These are phyloP conservation scores for Pythium vanterpoolii DNA, from an alignment of 352 stramenopile species.

Conservation along the genomic window DNA sequence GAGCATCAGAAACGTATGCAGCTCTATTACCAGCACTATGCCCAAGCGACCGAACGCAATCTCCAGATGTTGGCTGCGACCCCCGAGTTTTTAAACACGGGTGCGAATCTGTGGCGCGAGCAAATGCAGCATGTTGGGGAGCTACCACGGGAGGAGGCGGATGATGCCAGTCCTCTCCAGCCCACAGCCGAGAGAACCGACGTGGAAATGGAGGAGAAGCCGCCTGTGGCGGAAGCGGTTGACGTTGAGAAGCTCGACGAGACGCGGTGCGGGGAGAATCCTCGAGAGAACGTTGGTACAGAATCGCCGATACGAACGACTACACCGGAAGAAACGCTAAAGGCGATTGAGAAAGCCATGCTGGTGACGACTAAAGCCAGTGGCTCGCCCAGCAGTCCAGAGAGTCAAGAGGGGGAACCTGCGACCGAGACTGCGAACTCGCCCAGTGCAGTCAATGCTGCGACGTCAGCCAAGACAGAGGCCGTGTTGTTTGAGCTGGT, in stretches of 20 bases:
- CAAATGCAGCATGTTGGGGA: constrained; percentile 26
- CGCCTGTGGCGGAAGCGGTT: neutral
- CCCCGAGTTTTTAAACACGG: constrained; percentile 42
- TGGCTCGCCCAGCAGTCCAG: neutral
- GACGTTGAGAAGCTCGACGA: constrained; percentile 6
- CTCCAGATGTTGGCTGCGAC: constrained; percentile 42
- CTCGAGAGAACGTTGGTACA: neutral
- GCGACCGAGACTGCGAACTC: neutral
- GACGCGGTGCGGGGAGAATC: constrained; percentile 1
- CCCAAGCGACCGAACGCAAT: constrained; percentile 48
- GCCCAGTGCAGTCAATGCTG: neutral
- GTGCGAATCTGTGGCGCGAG: constrained; percentile 38
- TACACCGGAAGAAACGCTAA: constrained; percentile 5
- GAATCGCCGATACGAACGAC: neutral
- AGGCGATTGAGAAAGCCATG: neutral
- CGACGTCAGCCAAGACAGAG: constrained; percentile 11
- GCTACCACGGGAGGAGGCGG: neutral
- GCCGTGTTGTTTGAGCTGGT: constrained; percentile 68
- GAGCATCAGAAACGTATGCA: constrained; percentile 50
- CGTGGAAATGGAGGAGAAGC: constrained; percentile 1
- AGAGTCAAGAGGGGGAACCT: neutral
- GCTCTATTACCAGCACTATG: constrained; percentile 51
- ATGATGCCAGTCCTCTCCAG: neutral
- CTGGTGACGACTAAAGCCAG: neutral
- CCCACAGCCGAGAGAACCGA: neutral